A percentile compares a stretch with the other conserved stretches of the same genome.
phyloP scores from a whole-genome alignment of 805 yeast species.

The Zygotorulaspora chibaensis region DNA sequence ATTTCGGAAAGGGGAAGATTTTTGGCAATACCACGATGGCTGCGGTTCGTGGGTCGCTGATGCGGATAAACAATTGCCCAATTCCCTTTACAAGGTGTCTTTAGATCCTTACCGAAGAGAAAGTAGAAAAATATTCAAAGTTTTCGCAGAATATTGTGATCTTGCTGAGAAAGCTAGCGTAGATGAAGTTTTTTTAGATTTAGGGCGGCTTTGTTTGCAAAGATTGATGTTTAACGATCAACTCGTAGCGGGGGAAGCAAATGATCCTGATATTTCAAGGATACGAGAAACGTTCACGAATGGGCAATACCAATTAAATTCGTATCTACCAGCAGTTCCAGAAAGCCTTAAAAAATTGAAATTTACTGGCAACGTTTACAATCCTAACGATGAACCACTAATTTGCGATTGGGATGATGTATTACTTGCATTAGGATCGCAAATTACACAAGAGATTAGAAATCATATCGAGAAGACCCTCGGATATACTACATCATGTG shows the following conservation, averaged over 20 bases:
- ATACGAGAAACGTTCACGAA: slow-evolving; percentile 21
- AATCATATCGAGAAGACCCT: slow-evolving; percentile 47
- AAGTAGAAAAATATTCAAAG: slow-evolving; percentile 67
- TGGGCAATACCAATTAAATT: slow-evolving; percentile 25
- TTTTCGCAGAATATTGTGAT: slow-evolving; percentile 60
- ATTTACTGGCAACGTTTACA: slow-evolving; percentile 21
- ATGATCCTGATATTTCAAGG: slow-evolving; percentile 3
- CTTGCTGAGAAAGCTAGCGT: slow-evolving; percentile 90
- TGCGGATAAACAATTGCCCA: slow-evolving; percentile 51
- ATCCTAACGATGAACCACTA: slow-evolving; percentile 13
- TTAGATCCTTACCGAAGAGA: slow-evolving; percentile 89
- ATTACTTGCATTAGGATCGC: slow-evolving; percentile 61
- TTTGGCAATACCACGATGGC: slow-evolving; percentile 66
- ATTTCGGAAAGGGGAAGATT: slow-evolving; percentile 77
- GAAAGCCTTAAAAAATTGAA: slow-evolving; percentile 17
- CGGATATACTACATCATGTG: slow-evolving; percentile 87
- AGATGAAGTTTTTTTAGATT: slow-evolving; percentile 85
- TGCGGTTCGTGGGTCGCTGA: slow-evolving; percentile 36
- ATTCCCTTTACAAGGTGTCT: slow-evolving; percentile 72
- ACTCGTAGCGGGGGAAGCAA: slow-evolving; percentile 1
- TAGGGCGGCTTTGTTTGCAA: slow-evolving; percentile 61
- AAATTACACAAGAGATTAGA: slow-evolving; percentile 52
- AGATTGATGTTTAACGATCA: slow-evolving; percentile 31
- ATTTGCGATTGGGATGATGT: slow-evolving; percentile 79
- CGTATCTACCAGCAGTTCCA: slow-evolving; percentile 26